A percentile compares a stretch with the other conserved stretches of the same genome.
These are phyloP conservation scores for Sutorius australiensis DNA, from an alignment of 768 basidiomycete genomes.

Conservation along the genomic window DNA sequence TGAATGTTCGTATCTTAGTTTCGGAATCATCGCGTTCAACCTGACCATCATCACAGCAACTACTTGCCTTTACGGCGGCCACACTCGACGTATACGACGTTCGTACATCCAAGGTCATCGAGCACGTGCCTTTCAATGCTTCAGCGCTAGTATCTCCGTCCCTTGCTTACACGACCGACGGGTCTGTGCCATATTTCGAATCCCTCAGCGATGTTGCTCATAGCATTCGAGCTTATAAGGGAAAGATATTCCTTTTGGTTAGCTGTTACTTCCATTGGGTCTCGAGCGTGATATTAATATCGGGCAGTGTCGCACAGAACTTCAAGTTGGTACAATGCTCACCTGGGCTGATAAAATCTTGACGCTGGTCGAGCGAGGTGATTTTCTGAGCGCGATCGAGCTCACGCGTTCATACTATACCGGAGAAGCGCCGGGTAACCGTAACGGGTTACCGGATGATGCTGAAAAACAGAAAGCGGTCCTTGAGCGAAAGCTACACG, in stretches of 20 bases:
- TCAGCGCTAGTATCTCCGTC: constrained; percentile 54
- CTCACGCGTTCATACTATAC: constrained; percentile 78
- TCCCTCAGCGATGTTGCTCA: constrained; percentile 55
- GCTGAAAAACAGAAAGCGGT: constrained; percentile 52
- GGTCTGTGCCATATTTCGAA: constrained; percentile 45
- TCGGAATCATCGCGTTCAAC: not conserved
- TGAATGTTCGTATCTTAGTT: constrained; percentile 62
- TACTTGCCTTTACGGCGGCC: constrained; percentile 54
- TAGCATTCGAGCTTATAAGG: constrained; percentile 80
- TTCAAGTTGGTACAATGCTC: constrained; percentile 80
- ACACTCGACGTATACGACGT: constrained; percentile 71
- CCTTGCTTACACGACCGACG: constrained; percentile 43
- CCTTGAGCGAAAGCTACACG: constrained; percentile 72
- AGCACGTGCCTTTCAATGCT: constrained; percentile 56
- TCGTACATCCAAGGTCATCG: constrained; percentile 52
- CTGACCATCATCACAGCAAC: constrained; percentile 48
- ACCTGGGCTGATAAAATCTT: constrained; percentile 96
- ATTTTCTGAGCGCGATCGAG: constrained; percentile 89
- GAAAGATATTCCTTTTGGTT: constrained; percentile 88
- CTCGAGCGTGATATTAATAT: constrained; percentile 4
- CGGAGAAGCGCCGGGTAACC: constrained; percentile 77
- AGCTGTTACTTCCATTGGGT: constrained; percentile 34
- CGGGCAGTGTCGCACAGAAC: constrained; percentile 55
- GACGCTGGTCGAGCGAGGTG: constrained; percentile 74
- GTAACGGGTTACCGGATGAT: constrained; percentile 78